phyloP scores from a whole-genome alignment of 257 asterid genomes.

The Voacanga thouarsii region DNA sequence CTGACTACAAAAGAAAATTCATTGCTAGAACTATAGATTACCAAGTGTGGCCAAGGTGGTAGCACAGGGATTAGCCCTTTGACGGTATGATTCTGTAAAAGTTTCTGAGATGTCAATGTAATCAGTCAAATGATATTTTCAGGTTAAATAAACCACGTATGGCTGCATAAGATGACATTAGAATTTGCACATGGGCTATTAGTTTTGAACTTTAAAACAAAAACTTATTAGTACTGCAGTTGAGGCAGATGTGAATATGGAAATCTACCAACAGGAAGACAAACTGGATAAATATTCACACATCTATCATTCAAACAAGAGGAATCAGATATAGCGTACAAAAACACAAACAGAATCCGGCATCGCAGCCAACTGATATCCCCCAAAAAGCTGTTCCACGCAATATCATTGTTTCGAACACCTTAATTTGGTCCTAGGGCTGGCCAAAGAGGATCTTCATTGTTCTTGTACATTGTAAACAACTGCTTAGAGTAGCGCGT shows the following conservation, averaged over 20 bases:
- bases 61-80: no score
- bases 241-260: not conserved
- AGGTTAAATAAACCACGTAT: no score
- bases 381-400: not conserved
- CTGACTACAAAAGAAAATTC: no score
- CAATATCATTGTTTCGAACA: not conserved
- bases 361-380: not conserved
- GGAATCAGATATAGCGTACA: not conserved
- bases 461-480: slow-evolving; percentile 46
- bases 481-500: slow-evolving; percentile 54
- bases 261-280: not conserved
- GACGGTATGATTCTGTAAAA: no score
- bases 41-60: no score
- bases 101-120: no score
- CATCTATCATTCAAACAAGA: not conserved
- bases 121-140: no score
- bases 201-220: not conserved
- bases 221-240: not conserved
- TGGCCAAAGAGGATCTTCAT: slow-evolving; percentile 49
- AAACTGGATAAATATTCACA: not conserved
- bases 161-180: no score
- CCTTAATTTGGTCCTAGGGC: slow-evolving; percentile 3
- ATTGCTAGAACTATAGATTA: no score
- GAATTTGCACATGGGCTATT: not conserved
- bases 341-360: not conserved